Percentiles rank a stretch among this genome's conserved stretches.
Conservation (phyloP, 257 asterid genomes). For the Ballota nigra region DNA sequence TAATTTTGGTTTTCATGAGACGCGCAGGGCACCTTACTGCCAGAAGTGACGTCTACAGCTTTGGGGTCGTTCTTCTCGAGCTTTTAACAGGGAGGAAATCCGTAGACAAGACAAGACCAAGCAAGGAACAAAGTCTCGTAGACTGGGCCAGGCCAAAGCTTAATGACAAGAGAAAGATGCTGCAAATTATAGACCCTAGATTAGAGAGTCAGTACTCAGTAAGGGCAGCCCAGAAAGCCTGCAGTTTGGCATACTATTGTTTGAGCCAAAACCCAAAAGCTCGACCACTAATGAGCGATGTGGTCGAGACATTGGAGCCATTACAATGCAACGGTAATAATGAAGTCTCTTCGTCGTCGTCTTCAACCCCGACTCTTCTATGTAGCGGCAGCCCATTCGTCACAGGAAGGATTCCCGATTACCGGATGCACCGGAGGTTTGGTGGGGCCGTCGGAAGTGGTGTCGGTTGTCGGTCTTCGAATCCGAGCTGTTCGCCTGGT, state of each 20-base stretch:
- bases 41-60: constrained; percentile 98
- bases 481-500: constrained; percentile 70
- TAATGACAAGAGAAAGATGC: constrained; percentile 92
- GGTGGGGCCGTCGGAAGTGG: constrained; percentile 50
- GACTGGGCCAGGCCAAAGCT: constrained; percentile 99
- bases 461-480: constrained; percentile 69
- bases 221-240: constrained; percentile 97
- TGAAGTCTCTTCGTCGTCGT: constrained; percentile 50
- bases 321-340: constrained; percentile 59
- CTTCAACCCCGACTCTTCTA: constrained; percentile 46
- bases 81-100: constrained; percentile 95
- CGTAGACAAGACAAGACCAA: constrained; percentile 96
- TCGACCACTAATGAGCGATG: constrained; percentile 97
- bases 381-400: constrained; percentile 63
- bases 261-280: constrained; percentile 99
- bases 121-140: constrained; percentile 96
- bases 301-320: constrained; percentile 95
- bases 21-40: constrained; percentile 95
- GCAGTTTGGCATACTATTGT: constrained; percentile 98
- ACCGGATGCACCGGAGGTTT: constrained; percentile 59
- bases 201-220: constrained; percentile 86
- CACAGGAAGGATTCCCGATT: constrained; percentile 54
- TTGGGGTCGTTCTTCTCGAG: constrained; percentile 97
- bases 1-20: constrained; percentile 26
- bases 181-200: constrained; percentile 92